Base-by-base conservation (phyloP, 139 green algal genomes). In the Chlorella sorokiniana region DNA sequence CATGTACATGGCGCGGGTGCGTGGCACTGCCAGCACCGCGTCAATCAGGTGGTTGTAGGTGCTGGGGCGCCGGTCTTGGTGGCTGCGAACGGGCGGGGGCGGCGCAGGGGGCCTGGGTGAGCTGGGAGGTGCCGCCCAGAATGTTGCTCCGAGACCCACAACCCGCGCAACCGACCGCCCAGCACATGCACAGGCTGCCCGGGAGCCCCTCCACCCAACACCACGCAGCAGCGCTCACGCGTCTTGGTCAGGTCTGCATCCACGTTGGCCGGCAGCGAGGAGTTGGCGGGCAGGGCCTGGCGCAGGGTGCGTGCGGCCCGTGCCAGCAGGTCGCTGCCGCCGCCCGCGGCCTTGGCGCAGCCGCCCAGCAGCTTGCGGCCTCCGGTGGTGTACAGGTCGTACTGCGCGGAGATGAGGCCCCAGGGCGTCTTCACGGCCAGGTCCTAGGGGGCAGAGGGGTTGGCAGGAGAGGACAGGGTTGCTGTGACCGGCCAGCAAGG, bases 21-120 rank as follows among this genome's bases (percentile, higher is more conserved):
- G 73, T 1, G 82, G 77, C 8, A 94, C 79, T 2, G 90, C 86
- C 56, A 97, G 70, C 1, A 98, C 65, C 18, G 93, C 90, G 76
- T 98, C 93, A 44, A 91, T 87, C 4, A 98, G 85, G 84, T 96
- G 89, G 89, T 98, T 98, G 88, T 93, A 98, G 0, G 91, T 96
- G 31, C 91, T 90, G 68, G 22, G 0, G 91, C 84, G 25, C 92
- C 92, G 20, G 65, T 73, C 38, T 38, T 52, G 33, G 62, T n/a
- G n/a, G n/a, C n/a, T n/a, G n/a, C n/a, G n/a, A n/a, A n/a, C n/a
- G n/a, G n/a, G n/a, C n/a, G n/a, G n/a, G n/a, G n/a, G n/a, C n/a
- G n/a, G n/a, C n/a, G n/a, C n/a, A n/a, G n/a, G n/a, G n/a, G n/a
- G n/a, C n/a, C n/a, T n/a, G n/a, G n/a, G n/a, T n/a, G n/a, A n/a